Conservation (phyloP, 768 basidiomycete genomes). For the Boletus bicolor region DNA sequence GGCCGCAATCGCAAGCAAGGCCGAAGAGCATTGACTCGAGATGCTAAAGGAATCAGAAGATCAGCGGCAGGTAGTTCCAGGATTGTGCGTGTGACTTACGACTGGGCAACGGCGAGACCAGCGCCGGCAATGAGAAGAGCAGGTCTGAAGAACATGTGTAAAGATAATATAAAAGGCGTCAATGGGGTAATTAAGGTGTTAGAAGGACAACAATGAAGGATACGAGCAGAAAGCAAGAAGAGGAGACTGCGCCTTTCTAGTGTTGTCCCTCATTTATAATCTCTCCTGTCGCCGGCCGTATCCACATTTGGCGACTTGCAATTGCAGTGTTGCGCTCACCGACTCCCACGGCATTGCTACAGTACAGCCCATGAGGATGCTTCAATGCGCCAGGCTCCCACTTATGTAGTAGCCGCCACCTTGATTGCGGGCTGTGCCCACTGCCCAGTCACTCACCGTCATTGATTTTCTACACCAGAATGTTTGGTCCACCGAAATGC, state of each 20-base stretch:
- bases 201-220: not conserved
- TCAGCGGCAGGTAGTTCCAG: not conserved
- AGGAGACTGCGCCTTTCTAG: constrained; percentile 9
- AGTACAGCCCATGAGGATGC: too few species aligned
- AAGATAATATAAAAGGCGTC: not conserved
- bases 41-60: not conserved
- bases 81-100: constrained; percentile 31
- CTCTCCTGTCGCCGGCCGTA: not conserved
- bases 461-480: not conserved
- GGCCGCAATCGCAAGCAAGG: constrained; percentile 44
- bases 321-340: not conserved
- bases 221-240: not conserved
- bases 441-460: not conserved
- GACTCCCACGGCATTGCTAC: not conserved
- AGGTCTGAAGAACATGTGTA: constrained; percentile 27
- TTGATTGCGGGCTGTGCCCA: not conserved
- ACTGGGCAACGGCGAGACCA: constrained; percentile 41
- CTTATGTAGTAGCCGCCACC: too few species aligned
- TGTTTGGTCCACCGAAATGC: too few species aligned
- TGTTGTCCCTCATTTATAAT: constrained; percentile 16
- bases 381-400: too few species aligned
- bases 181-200: not conserved
- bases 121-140: constrained; percentile 32
- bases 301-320: not conserved
- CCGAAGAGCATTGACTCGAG: constrained; percentile 41